Conservation (phyloP, 176 grass and related monocot species). For the Raddia distichophylla region DNA sequence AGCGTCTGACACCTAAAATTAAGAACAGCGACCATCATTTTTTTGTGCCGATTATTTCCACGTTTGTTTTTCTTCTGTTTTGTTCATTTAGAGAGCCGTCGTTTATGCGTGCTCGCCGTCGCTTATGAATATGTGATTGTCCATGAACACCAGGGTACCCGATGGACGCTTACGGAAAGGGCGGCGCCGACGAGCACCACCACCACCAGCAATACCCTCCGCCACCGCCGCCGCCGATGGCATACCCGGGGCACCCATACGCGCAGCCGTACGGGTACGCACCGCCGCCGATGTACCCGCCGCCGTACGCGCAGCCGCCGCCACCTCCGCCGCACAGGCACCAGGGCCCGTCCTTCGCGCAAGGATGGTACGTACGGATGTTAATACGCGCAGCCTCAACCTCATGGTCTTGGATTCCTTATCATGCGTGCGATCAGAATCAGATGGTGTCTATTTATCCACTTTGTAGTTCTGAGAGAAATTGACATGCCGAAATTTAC, state of each 20-base stretch:
- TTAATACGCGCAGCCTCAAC: not conserved
- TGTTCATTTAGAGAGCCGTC: not conserved
- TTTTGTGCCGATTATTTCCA: not conserved
- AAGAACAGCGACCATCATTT: constrained; percentile 3
- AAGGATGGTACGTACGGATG: constrained; percentile 50
- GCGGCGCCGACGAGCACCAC: constrained; percentile 15
- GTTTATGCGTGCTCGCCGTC: not conserved
- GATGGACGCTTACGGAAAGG: constrained; percentile 38
- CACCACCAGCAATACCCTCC: constrained; percentile 3
- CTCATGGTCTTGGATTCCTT: not conserved
- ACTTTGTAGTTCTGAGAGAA: no score
- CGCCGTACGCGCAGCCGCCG: constrained; percentile 60
- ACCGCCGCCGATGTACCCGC: constrained; percentile 47
- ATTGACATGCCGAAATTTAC: no score
- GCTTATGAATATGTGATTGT: not conserved
- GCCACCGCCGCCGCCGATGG: constrained; percentile 44
- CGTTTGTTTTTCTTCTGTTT: not conserved
- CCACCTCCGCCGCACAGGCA: constrained; percentile 48
- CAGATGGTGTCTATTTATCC: not conserved
- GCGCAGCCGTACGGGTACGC: constrained; percentile 52
- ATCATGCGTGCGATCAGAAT: not conserved
- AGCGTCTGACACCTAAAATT: not conserved
- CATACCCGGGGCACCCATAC: constrained; percentile 38
- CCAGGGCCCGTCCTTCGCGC: constrained; percentile 35
- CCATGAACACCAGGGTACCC: constrained; percentile 43